Percentiles rank a stretch among this genome's conserved stretches.
These are phyloP conservation scores for Onygenales sp. DNA, from an alignment of 2,329 filamentous ascomycete species.

Conservation along the genomic window DNA sequence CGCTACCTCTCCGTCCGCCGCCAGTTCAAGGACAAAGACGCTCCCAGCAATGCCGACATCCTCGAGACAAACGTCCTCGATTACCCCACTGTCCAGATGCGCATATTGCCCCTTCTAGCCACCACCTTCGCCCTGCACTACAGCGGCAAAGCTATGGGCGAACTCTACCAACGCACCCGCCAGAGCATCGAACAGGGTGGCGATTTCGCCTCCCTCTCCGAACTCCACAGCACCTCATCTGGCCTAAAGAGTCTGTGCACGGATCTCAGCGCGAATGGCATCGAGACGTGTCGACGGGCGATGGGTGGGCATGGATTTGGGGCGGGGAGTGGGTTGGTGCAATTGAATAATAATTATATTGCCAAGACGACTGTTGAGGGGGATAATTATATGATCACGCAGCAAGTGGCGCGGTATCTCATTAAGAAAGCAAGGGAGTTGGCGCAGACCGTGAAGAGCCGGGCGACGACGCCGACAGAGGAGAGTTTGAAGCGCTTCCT, in stretches of 20 bases:
- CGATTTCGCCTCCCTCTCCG: slow-evolving; percentile 40
- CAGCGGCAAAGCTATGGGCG: slow-evolving; percentile 37
- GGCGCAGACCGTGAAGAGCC: slow-evolving; percentile 18
- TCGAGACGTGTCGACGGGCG: slow-evolving; percentile 44
- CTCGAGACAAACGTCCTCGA: slow-evolving; percentile 42
- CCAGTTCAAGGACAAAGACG: slow-evolving; percentile 43
- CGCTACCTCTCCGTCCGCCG: slow-evolving; percentile 41
- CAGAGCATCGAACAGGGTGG: slow-evolving; percentile 39
- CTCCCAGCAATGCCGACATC: slow-evolving; percentile 17
- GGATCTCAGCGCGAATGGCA: slow-evolving; percentile 43
- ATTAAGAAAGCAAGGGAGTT: slow-evolving; percentile 42
- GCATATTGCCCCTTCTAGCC: slow-evolving; percentile 44
- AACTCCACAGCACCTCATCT: slow-evolving; percentile 45
- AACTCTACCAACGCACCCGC: slow-evolving; percentile 38
- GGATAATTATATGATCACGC: slow-evolving; percentile 50
- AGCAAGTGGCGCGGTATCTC: slow-evolving; percentile 42
- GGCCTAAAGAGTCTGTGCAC: slow-evolving; percentile 47
- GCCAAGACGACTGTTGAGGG: slow-evolving; percentile 47
- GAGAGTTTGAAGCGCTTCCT: slow-evolving; percentile 18
- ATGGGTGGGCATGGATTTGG: slow-evolving; percentile 48
- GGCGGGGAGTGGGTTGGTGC: slow-evolving; percentile 43
- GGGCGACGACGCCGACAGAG: slow-evolving; percentile 5
- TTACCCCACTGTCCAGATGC: slow-evolving; percentile 46
- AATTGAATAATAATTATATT: slow-evolving; percentile 42
- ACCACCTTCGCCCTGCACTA: slow-evolving; percentile 44